Evolutionary conservation across 176 grass and related monocot species (phyloP), one percentile per base, ranked within the genome.

Genomic region (Ensete glaucum): DNA sequence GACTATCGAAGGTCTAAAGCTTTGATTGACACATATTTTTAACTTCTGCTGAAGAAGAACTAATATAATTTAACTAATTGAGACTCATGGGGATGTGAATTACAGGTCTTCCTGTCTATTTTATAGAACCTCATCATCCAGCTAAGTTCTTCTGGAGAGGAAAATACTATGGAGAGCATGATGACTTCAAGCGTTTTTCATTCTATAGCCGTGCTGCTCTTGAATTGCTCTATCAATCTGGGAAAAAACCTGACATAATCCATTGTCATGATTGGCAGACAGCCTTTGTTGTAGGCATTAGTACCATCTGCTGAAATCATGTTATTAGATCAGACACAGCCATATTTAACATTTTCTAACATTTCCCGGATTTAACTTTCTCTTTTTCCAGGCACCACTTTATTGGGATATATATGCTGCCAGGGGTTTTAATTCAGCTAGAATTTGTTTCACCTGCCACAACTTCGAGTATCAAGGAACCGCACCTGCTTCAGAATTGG

Each of bases 221-320:
- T 76, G 93, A 97, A 74, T 83, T 98, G 65, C 83, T 97, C 70
- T 72, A 90, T 62, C 79, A 88, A 78, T 72, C 86, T 60, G 85
- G 84, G 67, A 98, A 98, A 81, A 98, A 84, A 83, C 73, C 92
- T 80, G 90, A 98, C 72, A 93, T 98, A 78, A 98, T 98, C 81
- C 94, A 98, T 54, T 98, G 94, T 76, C 94, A 98, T 88, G 94
- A 98, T 69, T 98, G 94, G 94, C 94, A 90, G 81, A 98, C 94
- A 79, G 94, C 85, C 77, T 98, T 98, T 82, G 80, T 98, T 77
- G 94, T 98, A 93, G 73, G 90, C 29, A 29, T 52, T 67, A 83
- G 16, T 14, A 51, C 67, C 19, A 51, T 76, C 23, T 73, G 50
- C 22, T 78, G 6, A 48, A 64, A 54, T 79, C 62, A 67, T 48